Conservation (phyloP, 495 filamentous ascomycete genomes). For the Apodospora peruviana region DNA sequence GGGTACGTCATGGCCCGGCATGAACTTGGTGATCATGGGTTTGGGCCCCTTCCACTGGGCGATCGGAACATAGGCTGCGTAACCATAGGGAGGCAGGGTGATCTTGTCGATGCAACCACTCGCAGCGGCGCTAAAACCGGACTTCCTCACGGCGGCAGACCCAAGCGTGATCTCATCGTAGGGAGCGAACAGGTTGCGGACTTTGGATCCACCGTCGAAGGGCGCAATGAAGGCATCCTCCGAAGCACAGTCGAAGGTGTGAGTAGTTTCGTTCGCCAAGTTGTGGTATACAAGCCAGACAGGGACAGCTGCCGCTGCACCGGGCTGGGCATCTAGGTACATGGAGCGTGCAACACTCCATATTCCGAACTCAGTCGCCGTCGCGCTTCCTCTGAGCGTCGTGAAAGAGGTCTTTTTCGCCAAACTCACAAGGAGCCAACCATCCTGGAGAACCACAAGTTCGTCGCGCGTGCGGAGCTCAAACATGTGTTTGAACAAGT, state of each 20-base stretch:
- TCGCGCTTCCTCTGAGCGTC: slow-evolving; percentile 49
- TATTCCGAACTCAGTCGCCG: slow-evolving; percentile 57
- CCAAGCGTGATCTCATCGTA: slow-evolving; percentile 44
- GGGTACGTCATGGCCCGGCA: slow-evolving; percentile 56
- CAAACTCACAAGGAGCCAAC: slow-evolving; percentile 50
- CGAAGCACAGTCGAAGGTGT: slow-evolving; percentile 52
- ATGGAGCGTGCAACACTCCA: slow-evolving; percentile 36
- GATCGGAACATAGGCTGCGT: slow-evolving; percentile 57
- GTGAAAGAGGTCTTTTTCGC: slow-evolving; percentile 54
- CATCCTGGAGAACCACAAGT: slow-evolving; percentile 55
- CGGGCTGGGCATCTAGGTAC: slow-evolving; percentile 45
- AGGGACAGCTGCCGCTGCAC: slow-evolving; percentile 39
- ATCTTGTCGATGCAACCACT: slow-evolving; percentile 54
- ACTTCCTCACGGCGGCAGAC: not conserved
- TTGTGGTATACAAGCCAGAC: slow-evolving; percentile 66
- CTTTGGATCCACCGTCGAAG: slow-evolving; percentile 50
- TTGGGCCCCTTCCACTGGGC: slow-evolving; percentile 47
- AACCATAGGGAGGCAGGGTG: slow-evolving; percentile 51
- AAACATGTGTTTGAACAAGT: slow-evolving; percentile 60
- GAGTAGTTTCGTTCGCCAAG: slow-evolving; percentile 47
- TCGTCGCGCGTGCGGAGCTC: slow-evolving; percentile 51
- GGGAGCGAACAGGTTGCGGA: slow-evolving; percentile 65
- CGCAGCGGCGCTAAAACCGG: not conserved
- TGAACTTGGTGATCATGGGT: slow-evolving; percentile 59
- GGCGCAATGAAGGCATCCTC: slow-evolving; percentile 49